Conservation (phyloP, 2,329 filamentous ascomycete genomes). For the Stemphylium lycopersici region DNA sequence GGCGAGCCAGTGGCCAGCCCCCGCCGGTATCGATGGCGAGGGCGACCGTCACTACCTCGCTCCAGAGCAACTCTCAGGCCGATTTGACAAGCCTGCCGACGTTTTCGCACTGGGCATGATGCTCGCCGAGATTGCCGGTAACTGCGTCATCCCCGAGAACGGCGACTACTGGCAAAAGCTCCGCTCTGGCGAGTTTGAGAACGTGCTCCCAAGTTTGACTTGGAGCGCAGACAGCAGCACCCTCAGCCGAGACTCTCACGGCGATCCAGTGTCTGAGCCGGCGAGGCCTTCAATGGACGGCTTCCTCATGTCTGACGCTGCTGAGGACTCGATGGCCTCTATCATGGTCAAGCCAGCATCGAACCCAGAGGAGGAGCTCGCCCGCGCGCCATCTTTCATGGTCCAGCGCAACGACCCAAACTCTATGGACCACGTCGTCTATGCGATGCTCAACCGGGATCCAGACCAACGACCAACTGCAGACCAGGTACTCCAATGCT, state of each 20-base stretch:
- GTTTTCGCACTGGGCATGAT: constrained; percentile 94
- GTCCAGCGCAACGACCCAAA: constrained; percentile 71
- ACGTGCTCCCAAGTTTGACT: constrained; percentile 80
- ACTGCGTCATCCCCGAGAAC: constrained; percentile 92
- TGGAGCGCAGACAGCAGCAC: constrained; percentile 72
- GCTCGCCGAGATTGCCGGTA: constrained; percentile 91
- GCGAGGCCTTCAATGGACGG: constrained; percentile 29
- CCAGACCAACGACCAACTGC: constrained; percentile 75
- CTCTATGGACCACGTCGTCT: constrained; percentile 82
- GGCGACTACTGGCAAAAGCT: constrained; percentile 90
- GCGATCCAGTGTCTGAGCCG: constrained; percentile 37
- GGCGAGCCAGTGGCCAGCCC: constrained; percentile 78
- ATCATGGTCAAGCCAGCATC: constrained; percentile 37
- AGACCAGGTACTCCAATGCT: constrained; percentile 72
- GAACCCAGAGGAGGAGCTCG: constrained; percentile 58
- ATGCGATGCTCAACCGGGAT: constrained; percentile 83
- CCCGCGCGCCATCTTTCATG: constrained; percentile 86
- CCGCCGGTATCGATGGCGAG: constrained; percentile 81
- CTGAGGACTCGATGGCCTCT: constrained; percentile 49
- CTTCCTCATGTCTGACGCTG: constrained; percentile 41
- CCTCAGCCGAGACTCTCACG: constrained; percentile 73
- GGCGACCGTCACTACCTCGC: constrained; percentile 97
- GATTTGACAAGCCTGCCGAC: constrained; percentile 88
- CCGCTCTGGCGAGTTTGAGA: constrained; percentile 85
- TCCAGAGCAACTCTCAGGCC: constrained; percentile 85